These are phyloP conservation scores for Microbotryomycetes sp. DNA, from an alignment of 1,284 basidiomycete species.

Conservation along the genomic window DNA sequence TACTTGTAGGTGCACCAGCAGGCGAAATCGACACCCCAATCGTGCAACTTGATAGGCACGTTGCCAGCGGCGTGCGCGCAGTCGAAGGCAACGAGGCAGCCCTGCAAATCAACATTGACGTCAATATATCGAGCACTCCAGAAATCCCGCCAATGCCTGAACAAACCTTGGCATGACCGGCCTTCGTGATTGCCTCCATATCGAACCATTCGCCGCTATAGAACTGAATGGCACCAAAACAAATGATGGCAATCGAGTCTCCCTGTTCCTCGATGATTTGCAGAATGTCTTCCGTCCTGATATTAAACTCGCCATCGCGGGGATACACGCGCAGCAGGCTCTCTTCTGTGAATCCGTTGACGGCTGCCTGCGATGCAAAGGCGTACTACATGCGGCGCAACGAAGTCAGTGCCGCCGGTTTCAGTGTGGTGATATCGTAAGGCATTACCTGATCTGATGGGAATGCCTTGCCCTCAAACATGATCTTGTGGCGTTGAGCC, in stretches of 20 bases:
- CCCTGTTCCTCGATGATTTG: constrained; percentile 65
- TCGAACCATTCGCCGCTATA: constrained; percentile 97
- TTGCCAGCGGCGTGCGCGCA: constrained; percentile 94
- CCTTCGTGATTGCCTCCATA: constrained; percentile 70
- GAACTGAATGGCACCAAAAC: constrained; percentile 88
- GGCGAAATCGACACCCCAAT: constrained; percentile 94
- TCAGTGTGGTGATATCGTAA: not conserved
- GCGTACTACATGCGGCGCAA: constrained; percentile 63
- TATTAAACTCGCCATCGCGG: constrained; percentile 71
- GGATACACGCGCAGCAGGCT: constrained; percentile 75
- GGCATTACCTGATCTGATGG: constrained; percentile 76
- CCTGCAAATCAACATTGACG: constrained; percentile 47
- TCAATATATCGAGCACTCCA: not conserved
- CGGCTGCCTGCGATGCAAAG: constrained; percentile 73
- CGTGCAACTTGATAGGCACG: constrained; percentile 77
- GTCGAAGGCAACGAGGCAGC: constrained; percentile 90
- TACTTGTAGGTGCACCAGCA: constrained; percentile 99
- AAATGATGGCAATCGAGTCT: constrained; percentile 70
- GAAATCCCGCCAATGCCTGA: no score
- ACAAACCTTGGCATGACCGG: constrained; percentile 69
- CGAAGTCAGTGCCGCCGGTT: not conserved
- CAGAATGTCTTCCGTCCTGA: constrained; percentile 86
- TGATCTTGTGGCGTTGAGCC: constrained; percentile 74
- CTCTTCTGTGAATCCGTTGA: constrained; percentile 70
- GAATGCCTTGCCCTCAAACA: constrained; percentile 90